A percentile compares a stretch with the other conserved stretches of the same genome.
Conservation (phyloP, 805 yeast genomes). For the Lipomyces lipofer region DNA sequence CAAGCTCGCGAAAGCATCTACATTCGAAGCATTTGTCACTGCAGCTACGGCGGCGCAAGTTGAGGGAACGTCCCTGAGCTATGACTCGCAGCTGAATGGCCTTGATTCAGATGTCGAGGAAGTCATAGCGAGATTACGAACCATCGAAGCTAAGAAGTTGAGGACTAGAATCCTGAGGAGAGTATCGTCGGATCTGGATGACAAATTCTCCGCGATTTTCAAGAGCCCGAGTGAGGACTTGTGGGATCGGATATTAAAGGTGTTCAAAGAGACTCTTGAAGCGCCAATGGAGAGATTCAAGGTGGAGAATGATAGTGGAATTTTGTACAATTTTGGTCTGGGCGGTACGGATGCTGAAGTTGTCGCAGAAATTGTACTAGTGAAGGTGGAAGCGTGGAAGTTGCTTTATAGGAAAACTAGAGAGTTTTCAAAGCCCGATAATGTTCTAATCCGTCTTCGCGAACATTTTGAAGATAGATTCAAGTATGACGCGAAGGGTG, state of each 20-base stretch:
- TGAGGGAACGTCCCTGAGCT: conserved; percentile 39
- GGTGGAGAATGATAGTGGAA: conserved; percentile 29
- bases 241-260: conserved; percentile 60
- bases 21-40: conserved; percentile 36
- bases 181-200: conserved; percentile 25
- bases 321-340: conserved; percentile 58
- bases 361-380: conserved; percentile 42
- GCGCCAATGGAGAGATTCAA: conserved; percentile 24
- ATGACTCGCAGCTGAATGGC: conserved; percentile 41
- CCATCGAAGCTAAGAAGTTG: conserved; percentile 47
- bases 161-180: conserved; percentile 31
- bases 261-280: conserved; percentile 40
- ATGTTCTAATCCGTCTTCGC: conserved; percentile 62
- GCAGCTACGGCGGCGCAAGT: conserved; percentile 43
- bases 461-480: conserved; percentile 81
- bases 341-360: conserved; percentile 53
- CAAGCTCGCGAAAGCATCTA: conserved; percentile 29
- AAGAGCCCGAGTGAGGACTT: conserved; percentile 38
- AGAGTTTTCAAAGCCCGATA: conserved; percentile 66
- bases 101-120: conserved; percentile 40
- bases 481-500: conserved; percentile 76
- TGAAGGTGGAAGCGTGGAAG: conserved; percentile 65
- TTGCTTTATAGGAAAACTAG: conserved; percentile 58
- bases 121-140: conserved; percentile 39
- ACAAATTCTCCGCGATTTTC: conserved; percentile 19